These are phyloP conservation scores for Chaetomidium leptoderma DNA, from an alignment of 495 filamentous ascomycete genomes.

Conservation along the genomic window DNA sequence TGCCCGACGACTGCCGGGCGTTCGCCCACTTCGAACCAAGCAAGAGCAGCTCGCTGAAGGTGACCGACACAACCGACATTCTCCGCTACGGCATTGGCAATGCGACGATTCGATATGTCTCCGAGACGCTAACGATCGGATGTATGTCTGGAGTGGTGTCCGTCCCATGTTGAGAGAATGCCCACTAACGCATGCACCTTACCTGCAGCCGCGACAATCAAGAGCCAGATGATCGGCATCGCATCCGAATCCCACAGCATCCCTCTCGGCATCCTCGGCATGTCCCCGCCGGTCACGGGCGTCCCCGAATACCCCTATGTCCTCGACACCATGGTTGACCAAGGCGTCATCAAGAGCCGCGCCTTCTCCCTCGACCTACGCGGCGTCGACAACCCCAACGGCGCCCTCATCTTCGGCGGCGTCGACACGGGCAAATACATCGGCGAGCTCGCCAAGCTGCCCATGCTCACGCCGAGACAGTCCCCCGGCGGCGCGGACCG, in stretches of 20 bases:
- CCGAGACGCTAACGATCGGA: constrained; percentile 38
- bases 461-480: constrained; percentile 39
- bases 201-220: constrained; percentile 31
- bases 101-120: constrained; percentile 38
- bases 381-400: constrained; percentile 42
- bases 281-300: constrained; percentile 51
- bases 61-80: constrained; percentile 18
- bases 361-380: constrained; percentile 70
- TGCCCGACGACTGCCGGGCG: constrained; percentile 23
- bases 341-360: constrained; percentile 61
- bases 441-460: constrained; percentile 51
- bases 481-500: constrained; percentile 29
- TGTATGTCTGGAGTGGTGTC: constrained; percentile 22
- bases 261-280: constrained; percentile 67
- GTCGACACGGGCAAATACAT: constrained; percentile 65
- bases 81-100: constrained; percentile 42
- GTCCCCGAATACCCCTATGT: constrained; percentile 61
- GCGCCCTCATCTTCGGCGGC: constrained; percentile 76
- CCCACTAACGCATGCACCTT: background rate
- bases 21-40: constrained; percentile 35
- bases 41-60: constrained; percentile 32
- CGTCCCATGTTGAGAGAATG: too few species aligned
- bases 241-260: constrained; percentile 35
- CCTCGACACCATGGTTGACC: constrained; percentile 57
- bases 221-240: constrained; percentile 41